These are phyloP conservation scores for Yarrowia sp. DNA, from an alignment of 805 yeast genomes.

Conservation along the genomic window DNA sequence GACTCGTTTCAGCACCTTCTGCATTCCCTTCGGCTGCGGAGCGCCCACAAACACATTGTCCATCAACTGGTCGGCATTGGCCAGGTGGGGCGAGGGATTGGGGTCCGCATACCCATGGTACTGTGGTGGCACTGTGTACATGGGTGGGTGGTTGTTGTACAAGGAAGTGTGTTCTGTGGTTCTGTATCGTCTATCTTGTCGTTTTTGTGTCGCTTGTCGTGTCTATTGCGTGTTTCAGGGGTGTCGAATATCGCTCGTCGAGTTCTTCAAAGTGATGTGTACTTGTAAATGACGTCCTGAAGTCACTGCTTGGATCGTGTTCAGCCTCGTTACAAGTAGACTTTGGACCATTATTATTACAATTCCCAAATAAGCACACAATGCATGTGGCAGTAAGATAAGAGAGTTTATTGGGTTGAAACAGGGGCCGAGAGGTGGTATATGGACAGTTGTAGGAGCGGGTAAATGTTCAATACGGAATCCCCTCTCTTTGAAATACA, in stretches of 20 bases:
- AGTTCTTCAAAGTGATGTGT: neutral
- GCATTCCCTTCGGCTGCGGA: constrained; percentile 34
- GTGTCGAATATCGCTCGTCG: no score
- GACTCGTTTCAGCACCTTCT: constrained; percentile 22
- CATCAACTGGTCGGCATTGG: constrained; percentile 24
- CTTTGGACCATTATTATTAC: constrained; percentile 24
- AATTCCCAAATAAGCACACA: constrained; percentile 15
- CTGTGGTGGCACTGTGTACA: constrained; percentile 35
- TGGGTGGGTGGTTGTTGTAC: no score
- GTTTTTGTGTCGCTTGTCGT: neutral
- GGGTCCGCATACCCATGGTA: constrained; percentile 35
- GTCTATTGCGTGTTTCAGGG: neutral
- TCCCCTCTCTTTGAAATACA: no score
- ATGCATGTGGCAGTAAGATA: constrained; percentile 30
- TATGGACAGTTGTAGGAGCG: neutral
- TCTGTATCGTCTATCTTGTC: neutral
- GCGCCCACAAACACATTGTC: constrained; percentile 35
- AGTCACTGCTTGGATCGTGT: constrained; percentile 10
- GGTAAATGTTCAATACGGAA: no score
- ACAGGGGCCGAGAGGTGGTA: neutral
- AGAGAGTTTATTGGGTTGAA: constrained; percentile 29
- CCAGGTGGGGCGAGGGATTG: constrained; percentile 31
- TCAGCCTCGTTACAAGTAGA: constrained; percentile 7
- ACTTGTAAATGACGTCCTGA: neutral
- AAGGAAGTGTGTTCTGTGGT: neutral